Percentiles rank a stretch among this genome's conserved stretches.
Evolutionary conservation across 164 flowering plant species (phyloP).

Genomic region (Aristolochia contorta): DNA sequence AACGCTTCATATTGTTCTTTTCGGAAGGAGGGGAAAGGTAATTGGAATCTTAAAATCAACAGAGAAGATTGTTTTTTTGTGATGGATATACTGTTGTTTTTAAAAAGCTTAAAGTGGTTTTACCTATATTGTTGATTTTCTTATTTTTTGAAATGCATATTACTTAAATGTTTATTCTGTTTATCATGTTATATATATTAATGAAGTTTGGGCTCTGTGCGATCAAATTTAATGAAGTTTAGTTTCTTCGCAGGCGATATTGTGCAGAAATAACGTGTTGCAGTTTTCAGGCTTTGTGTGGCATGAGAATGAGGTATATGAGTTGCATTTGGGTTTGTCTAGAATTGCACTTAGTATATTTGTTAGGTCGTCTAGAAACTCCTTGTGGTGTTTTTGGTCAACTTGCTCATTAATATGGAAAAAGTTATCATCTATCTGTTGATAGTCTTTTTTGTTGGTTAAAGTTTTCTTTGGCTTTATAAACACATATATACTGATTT

Average conservation of each 20-base stretch:
- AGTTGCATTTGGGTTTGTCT: not conserved
- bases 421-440: too few species aligned
- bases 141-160: too few species aligned
- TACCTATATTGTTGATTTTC: too few species aligned
- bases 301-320: conserved; percentile 75
- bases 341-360: not conserved
- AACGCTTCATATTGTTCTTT: conserved; percentile 63
- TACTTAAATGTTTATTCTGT: not conserved
- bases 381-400: not conserved
- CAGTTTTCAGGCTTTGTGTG: conserved; percentile 93
- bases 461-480: too few species aligned
- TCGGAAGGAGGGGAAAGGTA: conserved; percentile 89
- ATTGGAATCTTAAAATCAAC: not conserved
- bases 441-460: too few species aligned
- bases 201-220: not conserved
- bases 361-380: not conserved
- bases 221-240: conserved; percentile 1
- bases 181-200: not conserved
- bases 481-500: too few species aligned
- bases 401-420: too few species aligned
- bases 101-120: not conserved
- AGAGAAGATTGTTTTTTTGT: not conserved
- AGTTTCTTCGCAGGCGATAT: conserved; percentile 46
- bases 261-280: conserved; percentile 58
- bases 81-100: not conserved